A percentile compares a stretch with the other conserved stretches of the same genome.
Conservation (phyloP, 192 early-diverging fungal genomes). For the Backusella parvicylindrica region DNA sequence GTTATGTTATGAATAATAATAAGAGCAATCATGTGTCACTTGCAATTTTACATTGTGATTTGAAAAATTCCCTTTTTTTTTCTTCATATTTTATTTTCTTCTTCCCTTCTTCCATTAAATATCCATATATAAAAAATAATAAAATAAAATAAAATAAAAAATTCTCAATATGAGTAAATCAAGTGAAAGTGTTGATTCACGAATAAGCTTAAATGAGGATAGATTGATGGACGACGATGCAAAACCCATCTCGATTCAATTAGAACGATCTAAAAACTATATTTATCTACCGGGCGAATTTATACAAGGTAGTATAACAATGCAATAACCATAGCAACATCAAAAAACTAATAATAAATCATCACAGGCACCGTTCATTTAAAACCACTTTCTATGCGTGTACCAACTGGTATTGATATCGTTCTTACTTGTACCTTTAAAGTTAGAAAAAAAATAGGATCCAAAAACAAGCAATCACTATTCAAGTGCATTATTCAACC, state of each 20-base stretch:
- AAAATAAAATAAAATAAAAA: too few relatives aligned
- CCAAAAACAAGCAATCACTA: background rate
- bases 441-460: background rate
- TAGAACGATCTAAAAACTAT: background rate
- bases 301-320: background rate
- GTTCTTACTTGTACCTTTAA: background rate
- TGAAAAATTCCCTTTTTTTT: background rate
- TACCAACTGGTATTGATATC: background rate
- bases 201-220: background rate
- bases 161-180: background rate
- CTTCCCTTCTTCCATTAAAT: background rate
- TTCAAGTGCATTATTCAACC: background rate
- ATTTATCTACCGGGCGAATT: background rate
- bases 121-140: background rate
- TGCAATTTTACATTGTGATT: background rate
- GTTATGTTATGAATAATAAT: background rate
- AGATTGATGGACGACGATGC: background rate
- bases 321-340: background rate
- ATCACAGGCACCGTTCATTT: background rate
- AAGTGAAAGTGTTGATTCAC: background rate
- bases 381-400: background rate
- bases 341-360: background rate
- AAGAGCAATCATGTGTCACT: background rate
- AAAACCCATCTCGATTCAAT: conserved; percentile 4
- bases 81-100: background rate